Percentiles rank a stretch among this genome's conserved stretches.
These are phyloP conservation scores for Trichosporon ovoides DNA, from an alignment of 1,284 basidiomycete genomes.

Conservation along the genomic window DNA sequence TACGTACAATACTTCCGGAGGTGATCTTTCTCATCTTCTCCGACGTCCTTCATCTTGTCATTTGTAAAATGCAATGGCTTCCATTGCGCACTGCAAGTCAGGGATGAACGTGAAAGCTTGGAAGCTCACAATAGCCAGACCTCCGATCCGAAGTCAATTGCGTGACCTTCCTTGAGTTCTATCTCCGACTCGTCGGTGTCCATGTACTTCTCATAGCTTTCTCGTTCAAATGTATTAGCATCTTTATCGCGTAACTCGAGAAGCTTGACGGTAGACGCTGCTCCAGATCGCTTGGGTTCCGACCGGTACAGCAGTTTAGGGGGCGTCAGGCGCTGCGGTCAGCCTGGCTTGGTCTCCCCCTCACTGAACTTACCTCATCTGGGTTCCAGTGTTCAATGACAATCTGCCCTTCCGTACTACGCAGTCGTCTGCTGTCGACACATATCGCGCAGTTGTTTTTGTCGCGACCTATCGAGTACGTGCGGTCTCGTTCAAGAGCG, in stretches of 20 bases:
- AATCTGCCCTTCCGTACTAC: constrained; percentile 30
- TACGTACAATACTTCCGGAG: constrained; percentile 31
- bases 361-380: constrained; percentile 25
- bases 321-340: constrained; percentile 14
- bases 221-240: constrained; percentile 19
- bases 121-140: constrained; percentile 34
- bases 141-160: constrained; percentile 5
- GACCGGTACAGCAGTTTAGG: constrained; percentile 27
- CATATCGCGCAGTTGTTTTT: constrained; percentile 28
- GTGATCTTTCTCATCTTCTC: constrained; percentile 17
- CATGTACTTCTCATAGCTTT: constrained; percentile 26
- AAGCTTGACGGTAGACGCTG: constrained; percentile 20
- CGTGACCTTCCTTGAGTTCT: constrained; percentile 25
- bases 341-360: not conserved
- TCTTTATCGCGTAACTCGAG: constrained; percentile 14
- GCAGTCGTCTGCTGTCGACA: constrained; percentile 24
- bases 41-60: constrained; percentile 34
- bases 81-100: constrained; percentile 17
- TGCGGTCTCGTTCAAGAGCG: constrained; percentile 31
- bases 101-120: not conserved
- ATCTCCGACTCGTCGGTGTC: constrained; percentile 10
- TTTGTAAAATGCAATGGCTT: constrained; percentile 17
- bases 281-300: constrained; percentile 31
- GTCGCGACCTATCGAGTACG: constrained; percentile 38
- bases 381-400: constrained; percentile 37